Evolutionary conservation across 2,329 filamentous ascomycete species (phyloP).

Genomic region (Fusarium nelsonii): DNA sequence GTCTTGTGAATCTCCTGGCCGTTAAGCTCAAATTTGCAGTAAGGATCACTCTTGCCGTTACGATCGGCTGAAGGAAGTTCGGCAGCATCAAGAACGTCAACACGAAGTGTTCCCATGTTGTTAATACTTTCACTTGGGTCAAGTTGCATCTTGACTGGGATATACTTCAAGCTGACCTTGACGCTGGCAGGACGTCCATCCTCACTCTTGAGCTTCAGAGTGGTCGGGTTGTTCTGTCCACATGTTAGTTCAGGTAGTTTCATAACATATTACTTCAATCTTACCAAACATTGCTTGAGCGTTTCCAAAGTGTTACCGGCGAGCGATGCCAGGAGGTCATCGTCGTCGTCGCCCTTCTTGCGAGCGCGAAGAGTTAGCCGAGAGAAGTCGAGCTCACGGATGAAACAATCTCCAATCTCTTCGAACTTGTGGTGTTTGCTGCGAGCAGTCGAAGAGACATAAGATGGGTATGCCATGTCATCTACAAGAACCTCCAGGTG

Average conservation of each 20-base stretch:
- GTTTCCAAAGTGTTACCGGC: conserved; percentile 88
- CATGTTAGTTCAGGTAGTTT: conserved; percentile 6
- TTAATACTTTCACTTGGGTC: conserved; percentile 98
- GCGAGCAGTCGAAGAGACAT: conserved; percentile 81
- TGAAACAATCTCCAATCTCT: conserved; percentile 94
- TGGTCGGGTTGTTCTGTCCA: conserved; percentile 85
- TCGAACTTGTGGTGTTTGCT: conserved; percentile 79
- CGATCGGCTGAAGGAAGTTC: conserved; percentile 94
- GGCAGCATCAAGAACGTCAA: conserved; percentile 89
- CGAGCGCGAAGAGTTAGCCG: conserved; percentile 89
- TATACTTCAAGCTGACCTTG: conserved; percentile 92
- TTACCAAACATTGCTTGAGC: conserved; percentile 85
- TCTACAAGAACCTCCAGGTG: conserved; percentile 92
- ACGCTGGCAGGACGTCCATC: conserved; percentile 79
- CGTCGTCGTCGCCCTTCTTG: conserved; percentile 81
- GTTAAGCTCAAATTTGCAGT: conserved; percentile 93
- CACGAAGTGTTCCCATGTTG: conserved; percentile 94
- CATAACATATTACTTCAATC: conserved; percentile 47
- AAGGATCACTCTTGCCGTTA: conserved; percentile 97
- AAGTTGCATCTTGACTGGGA: conserved; percentile 93
- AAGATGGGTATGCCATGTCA: conserved; percentile 92
- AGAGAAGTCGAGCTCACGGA: conserved; percentile 97
- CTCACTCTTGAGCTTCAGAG: conserved; percentile 81
- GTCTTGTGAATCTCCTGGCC: conserved; percentile 94
- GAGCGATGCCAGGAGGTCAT: conserved; percentile 83